Evolutionary conservation across 129 eudicot genomes (phyloP), one percentile per base, ranked within the genome.

Genomic region (Logfia minima): DNA sequence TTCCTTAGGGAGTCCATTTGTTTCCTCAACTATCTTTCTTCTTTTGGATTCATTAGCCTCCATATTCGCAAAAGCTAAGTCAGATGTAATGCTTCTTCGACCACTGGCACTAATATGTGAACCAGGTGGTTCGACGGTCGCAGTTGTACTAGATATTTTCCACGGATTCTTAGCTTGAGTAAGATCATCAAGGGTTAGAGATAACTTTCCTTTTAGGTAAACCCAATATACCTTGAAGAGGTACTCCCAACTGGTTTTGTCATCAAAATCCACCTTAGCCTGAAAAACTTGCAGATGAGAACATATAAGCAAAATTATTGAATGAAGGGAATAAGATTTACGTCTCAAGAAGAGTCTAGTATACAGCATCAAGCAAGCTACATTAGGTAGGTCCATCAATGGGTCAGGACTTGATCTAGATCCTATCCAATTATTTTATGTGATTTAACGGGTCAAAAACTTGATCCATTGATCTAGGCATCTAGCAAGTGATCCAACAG

Each of bases 251-350:
- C 97, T 95, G 66, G 67, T 79, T 61, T 79, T 86, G 86, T 95
- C 99, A 82, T 95, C 99, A 84, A 95, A 95, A 86, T 95, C 99
- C 75, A 95, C 98, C 48, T 89, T 86, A 78, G 84, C 88, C 93
- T 94, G 92, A 76, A 80, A 39, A 70, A 70, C 55, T 63, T 74
- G 63, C 81, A 77, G 21, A 83, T 66, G 59, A 79, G 76, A 83
- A 22, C 31, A 77, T 31, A 80, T 66, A 68, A 80, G 80, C 61
- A 77, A 58, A 61, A 18, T 5, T 39, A 69, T 55, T 55, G 8
- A 53, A 74, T 6, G 60, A n/a, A 58, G 13, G 11, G 26, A 6
- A 58, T 21, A 58, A 58, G 9, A 58, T 58, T 58, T 19, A 58
- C 4, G n/a, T 48, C 55, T 48, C 55, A 14, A 13, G 5, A 48